Evolutionary conservation across 108 stramenopile species (phyloP).

Genomic region (Fragilaria crotonensis): DNA sequence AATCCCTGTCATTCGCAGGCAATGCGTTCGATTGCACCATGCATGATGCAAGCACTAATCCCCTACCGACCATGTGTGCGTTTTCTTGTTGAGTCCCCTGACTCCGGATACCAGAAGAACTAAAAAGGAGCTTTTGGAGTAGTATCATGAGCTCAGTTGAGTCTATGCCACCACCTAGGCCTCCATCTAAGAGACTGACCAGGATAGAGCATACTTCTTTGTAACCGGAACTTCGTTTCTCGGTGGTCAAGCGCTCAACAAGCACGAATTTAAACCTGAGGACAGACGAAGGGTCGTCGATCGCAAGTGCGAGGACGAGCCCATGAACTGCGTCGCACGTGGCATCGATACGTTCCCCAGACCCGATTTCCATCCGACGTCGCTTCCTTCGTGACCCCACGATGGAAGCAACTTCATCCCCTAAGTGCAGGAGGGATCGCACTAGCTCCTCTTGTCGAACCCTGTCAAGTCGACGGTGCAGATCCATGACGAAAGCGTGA

Average conservation of each 20-base stretch:
- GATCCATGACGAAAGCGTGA: background rate
- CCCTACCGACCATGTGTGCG: background rate
- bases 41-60: constrained; percentile 3
- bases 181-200: constrained; percentile 13
- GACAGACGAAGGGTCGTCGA: background rate
- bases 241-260: constrained; percentile 1
- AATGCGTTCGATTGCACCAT: background rate
- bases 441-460: constrained; percentile 5
- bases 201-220: constrained; percentile 1
- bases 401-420: background rate
- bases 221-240: background rate
- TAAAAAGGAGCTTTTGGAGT: constrained; percentile 17
- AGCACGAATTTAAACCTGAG: constrained; percentile 1
- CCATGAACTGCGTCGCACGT: constrained; percentile 2
- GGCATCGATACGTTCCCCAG: background rate
- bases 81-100: background rate
- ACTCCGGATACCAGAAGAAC: constrained; percentile 1
- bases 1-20: background rate
- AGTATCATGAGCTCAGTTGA: constrained; percentile 7
- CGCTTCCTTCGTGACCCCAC: background rate
- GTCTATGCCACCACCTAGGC: constrained; percentile 12
- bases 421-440: constrained; percentile 1
- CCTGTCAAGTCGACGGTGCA: background rate
- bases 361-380: background rate
- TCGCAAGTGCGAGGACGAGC: background rate